Percentiles rank a stretch among this genome's conserved stretches.
Evolutionary conservation across 1,284 basidiomycete genomes (phyloP).

Genomic region (Marasmius sp.): DNA sequence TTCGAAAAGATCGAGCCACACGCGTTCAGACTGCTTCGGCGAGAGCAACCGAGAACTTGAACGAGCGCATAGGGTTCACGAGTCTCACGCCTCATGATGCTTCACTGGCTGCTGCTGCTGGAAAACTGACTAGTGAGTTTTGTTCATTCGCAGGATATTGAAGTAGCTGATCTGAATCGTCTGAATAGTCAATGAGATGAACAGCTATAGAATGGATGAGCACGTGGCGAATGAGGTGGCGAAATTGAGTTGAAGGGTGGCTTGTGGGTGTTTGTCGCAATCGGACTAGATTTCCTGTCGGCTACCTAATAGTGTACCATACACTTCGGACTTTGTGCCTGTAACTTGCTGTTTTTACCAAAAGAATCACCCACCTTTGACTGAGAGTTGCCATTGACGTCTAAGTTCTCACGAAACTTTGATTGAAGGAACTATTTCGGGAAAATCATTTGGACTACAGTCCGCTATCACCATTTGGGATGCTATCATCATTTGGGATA

Average conservation of each 20-base stretch:
- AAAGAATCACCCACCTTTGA: too few relatives aligned
- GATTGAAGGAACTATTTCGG: too few relatives aligned
- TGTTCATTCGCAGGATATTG: not conserved
- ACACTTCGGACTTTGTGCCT: not conserved
- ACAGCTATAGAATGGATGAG: conserved; percentile 31
- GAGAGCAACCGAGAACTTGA: conserved; percentile 30
- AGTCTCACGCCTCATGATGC: conserved; percentile 27
- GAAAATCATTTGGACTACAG: too few relatives aligned
- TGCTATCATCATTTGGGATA: too few relatives aligned
- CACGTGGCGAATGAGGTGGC: conserved; percentile 27
- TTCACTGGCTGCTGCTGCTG: conserved; percentile 24
- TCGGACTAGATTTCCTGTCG: not conserved
- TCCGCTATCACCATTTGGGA: too few relatives aligned
- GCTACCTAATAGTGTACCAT: not conserved
- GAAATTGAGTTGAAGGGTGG: conserved; percentile 8
- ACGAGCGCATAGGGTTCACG: conserved; percentile 34
- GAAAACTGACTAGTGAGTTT: conserved; percentile 25
- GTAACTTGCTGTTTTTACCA: not conserved
- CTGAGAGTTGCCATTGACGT: too few relatives aligned
- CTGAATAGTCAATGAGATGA: conserved; percentile 30
- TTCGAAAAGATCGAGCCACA: conserved; percentile 32
- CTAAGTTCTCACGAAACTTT: too few relatives aligned
- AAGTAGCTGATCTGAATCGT: not conserved
- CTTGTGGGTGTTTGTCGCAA: not conserved
- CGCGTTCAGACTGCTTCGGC: conserved; percentile 29